These are phyloP conservation scores for Nakazawaea laoshanensis DNA, from an alignment of 805 yeast species.

Conservation along the genomic window DNA sequence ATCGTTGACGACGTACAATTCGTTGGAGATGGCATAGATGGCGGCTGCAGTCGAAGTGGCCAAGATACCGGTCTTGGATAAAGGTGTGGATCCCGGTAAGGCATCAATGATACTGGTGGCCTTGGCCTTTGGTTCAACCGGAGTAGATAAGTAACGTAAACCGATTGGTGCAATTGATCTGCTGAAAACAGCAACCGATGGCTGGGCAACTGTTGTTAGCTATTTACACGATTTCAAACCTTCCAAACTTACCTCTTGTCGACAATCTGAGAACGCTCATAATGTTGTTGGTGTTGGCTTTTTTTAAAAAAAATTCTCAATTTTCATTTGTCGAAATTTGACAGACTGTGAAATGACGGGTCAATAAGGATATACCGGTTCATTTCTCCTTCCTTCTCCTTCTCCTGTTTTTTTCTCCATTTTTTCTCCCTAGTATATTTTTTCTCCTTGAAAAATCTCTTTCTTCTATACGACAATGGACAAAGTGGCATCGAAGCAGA, in stretches of 20 bases:
- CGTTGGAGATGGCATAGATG: conserved; percentile 88
- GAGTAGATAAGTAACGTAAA: conserved; percentile 32
- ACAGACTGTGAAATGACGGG: too few relatives aligned
- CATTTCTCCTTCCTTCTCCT: neutral
- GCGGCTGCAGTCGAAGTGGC: conserved; percentile 95
- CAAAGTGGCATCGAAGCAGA: conserved; percentile 35
- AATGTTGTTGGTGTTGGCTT: too few relatives aligned
- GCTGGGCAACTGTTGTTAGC: neutral
- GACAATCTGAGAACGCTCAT: too few relatives aligned
- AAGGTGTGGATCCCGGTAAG: conserved; percentile 80
- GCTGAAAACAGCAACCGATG: too few relatives aligned
- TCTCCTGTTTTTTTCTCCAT: neutral
- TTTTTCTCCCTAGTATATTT: conserved; percentile 1
- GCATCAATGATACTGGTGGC: conserved; percentile 87
- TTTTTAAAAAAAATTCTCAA: too few relatives aligned
- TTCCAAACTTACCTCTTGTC: too few relatives aligned
- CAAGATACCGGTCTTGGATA: conserved; percentile 90
- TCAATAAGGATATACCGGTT: too few relatives aligned
- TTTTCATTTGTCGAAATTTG: too few relatives aligned
- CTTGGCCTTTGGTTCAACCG: conserved; percentile 81
- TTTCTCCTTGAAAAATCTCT: neutral
- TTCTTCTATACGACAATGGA: conserved; percentile 17
- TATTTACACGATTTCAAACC: neutral
- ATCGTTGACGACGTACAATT: conserved; percentile 86
- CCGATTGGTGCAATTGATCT: neutral